A percentile compares a stretch with the other conserved stretches of the same genome.
Evolutionary conservation across 2,329 filamentous ascomycete species (phyloP).

Genomic region (Thielaviopsis euricoi): DNA sequence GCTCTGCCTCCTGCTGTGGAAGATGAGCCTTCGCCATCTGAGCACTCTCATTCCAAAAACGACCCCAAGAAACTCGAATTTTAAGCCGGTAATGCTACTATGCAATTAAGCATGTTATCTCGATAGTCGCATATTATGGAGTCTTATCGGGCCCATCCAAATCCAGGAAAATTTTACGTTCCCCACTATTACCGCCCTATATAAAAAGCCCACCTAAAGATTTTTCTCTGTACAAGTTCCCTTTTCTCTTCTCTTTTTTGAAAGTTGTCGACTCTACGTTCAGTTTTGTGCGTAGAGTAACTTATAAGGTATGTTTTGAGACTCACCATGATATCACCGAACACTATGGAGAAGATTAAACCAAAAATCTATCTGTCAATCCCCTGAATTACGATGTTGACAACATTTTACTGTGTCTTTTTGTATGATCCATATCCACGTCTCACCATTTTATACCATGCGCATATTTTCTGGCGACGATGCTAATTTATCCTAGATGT

Average conservation of each 20-base stretch:
- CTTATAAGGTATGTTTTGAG: not conserved
- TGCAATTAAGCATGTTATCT: not conserved
- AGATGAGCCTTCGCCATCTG: conserved; percentile 21
- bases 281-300: conserved; percentile 11
- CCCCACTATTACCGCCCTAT: not conserved
- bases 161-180: not conserved
- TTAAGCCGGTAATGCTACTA: not conserved
- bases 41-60: conserved; percentile 13
- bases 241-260: conserved; percentile 12
- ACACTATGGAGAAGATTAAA: conserved; percentile 9
- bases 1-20: conserved; percentile 76
- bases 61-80: conserved; percentile 26
- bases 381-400: conserved; percentile 34
- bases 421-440: conserved; percentile 5
- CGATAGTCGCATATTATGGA: not conserved
- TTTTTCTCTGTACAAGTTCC: not conserved
- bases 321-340: not conserved
- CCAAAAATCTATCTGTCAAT: conserved; percentile 37
- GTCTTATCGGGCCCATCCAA: not conserved
- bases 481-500: conserved; percentile 9
- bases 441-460: not conserved
- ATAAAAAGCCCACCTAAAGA: not conserved
- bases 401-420: conserved; percentile 15
- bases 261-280: conserved; percentile 7
- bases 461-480: not conserved